Conservation (phyloP, 495 filamentous ascomycete species). For the Penicillium pancosmium region DNA sequence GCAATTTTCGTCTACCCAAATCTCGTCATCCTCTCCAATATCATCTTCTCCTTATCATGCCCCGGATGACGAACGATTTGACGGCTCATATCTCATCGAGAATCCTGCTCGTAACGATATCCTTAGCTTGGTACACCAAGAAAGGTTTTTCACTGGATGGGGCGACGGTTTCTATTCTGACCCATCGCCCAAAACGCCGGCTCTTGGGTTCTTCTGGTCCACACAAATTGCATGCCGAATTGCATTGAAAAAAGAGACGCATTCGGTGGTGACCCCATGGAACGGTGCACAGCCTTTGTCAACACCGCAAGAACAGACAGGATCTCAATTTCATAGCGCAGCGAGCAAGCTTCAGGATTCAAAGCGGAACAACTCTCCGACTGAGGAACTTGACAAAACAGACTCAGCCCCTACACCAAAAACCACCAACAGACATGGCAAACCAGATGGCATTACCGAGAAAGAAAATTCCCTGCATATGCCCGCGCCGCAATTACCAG, state of each 20-base stretch:
- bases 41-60: slow-evolving; percentile 34
- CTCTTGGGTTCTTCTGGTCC: slow-evolving; percentile 85
- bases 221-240: slow-evolving; percentile 84
- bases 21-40: slow-evolving; percentile 32
- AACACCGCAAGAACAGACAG: slow-evolving; percentile 16
- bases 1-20: slow-evolving; percentile 15
- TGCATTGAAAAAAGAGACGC: slow-evolving; percentile 64
- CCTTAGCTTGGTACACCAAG: slow-evolving; percentile 82
- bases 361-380: neutral
- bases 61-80: slow-evolving; percentile 42
- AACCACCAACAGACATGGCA: neutral
- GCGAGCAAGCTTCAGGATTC: neutral
- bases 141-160: slow-evolving; percentile 94
- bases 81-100: slow-evolving; percentile 44
- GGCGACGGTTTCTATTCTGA: slow-evolving; percentile 54
- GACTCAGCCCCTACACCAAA: neutral
- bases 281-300: slow-evolving; percentile 8
- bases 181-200: slow-evolving; percentile 71
- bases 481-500: slow-evolving; percentile 6
- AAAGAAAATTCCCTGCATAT: neutral
- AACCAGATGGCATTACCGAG: neutral
- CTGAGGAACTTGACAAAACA: slow-evolving; percentile 6
- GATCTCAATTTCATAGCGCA: slow-evolving; percentile 1
- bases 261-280: slow-evolving; percentile 2
- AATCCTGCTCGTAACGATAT: slow-evolving; percentile 47